phyloP scores from a whole-genome alignment of 495 filamentous ascomycete genomes.

The Penicillium canariense region DNA sequence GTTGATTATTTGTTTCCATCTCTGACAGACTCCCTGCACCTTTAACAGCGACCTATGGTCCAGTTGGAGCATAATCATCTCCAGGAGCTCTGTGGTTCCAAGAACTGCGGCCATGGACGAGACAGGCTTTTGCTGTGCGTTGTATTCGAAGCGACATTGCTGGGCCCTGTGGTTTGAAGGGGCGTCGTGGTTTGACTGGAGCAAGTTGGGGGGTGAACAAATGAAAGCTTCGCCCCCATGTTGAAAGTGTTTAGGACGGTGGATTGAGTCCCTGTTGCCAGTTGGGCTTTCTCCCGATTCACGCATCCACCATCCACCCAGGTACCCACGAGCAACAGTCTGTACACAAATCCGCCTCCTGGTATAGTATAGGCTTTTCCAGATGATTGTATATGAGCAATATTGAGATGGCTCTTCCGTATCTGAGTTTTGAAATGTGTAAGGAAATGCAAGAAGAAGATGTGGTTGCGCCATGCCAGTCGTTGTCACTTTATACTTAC shows the following conservation, averaged over 20 bases:
- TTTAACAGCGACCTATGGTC: background rate
- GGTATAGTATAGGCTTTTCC: too few relatives aligned
- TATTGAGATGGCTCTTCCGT: background rate
- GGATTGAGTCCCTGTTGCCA: background rate
- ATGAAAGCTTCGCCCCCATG: background rate
- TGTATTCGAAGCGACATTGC: background rate
- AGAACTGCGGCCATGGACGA: background rate
- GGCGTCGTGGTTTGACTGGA: background rate
- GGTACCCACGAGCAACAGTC: background rate
- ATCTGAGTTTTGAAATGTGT: too few relatives aligned
- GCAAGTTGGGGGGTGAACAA: background rate
- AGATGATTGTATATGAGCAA: background rate
- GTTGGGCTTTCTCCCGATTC: background rate
- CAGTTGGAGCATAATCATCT: background rate
- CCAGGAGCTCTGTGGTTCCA: background rate
- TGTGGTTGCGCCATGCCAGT: background rate
- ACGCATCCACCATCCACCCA: background rate
- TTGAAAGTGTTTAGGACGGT: too few relatives aligned
- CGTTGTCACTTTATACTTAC: background rate
- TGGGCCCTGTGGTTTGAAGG: background rate
- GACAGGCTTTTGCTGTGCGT: background rate
- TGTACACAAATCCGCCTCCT: background rate
- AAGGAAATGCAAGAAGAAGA: too few relatives aligned
- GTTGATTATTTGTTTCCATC: background rate
- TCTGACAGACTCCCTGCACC: background rate